These are phyloP conservation scores for Microsporum ferrugineum DNA, from an alignment of 2,329 filamentous ascomycete species.

Conservation along the genomic window DNA sequence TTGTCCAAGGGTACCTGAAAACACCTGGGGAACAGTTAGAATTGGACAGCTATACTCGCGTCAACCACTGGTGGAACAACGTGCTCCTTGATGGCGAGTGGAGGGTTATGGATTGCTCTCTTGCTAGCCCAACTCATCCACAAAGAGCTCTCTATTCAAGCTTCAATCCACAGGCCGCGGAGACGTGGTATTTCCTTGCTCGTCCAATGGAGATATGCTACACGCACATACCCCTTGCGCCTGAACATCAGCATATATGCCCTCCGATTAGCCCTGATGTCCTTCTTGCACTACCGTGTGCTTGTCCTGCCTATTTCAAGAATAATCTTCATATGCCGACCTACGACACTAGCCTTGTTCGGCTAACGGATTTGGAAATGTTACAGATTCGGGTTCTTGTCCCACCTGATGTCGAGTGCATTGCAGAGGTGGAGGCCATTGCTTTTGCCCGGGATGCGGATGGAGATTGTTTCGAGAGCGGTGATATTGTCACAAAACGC, in stretches of 20 bases:
- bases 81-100: slow-evolving; percentile 89
- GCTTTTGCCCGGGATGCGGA: slow-evolving; percentile 71
- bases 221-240: slow-evolving; percentile 82
- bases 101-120: slow-evolving; percentile 89
- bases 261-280: slow-evolving; percentile 78
- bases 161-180: slow-evolving; percentile 56
- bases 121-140: slow-evolving; percentile 85
- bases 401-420: slow-evolving; percentile 78
- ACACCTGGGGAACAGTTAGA: slow-evolving; percentile 74
- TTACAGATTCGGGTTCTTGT: slow-evolving; percentile 80
- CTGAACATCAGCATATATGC: slow-evolving; percentile 84
- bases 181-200: slow-evolving; percentile 88
- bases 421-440: slow-evolving; percentile 81
- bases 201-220: slow-evolving; percentile 84
- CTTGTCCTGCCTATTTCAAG: slow-evolving; percentile 79
- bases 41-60: slow-evolving; percentile 65
- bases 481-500: slow-evolving; percentile 72
- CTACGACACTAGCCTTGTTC: slow-evolving; percentile 77
- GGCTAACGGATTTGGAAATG: slow-evolving; percentile 87
- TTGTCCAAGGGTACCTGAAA: slow-evolving; percentile 84
- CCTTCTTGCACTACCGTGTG: slow-evolving; percentile 72
- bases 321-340: slow-evolving; percentile 68
- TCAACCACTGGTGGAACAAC: slow-evolving; percentile 98
- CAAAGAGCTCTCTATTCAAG: slow-evolving; percentile 66
- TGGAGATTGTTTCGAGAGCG: slow-evolving; percentile 86